Conservation (phyloP, 2,329 filamentous ascomycete genomes). For the Aquanectria penicillioides region DNA sequence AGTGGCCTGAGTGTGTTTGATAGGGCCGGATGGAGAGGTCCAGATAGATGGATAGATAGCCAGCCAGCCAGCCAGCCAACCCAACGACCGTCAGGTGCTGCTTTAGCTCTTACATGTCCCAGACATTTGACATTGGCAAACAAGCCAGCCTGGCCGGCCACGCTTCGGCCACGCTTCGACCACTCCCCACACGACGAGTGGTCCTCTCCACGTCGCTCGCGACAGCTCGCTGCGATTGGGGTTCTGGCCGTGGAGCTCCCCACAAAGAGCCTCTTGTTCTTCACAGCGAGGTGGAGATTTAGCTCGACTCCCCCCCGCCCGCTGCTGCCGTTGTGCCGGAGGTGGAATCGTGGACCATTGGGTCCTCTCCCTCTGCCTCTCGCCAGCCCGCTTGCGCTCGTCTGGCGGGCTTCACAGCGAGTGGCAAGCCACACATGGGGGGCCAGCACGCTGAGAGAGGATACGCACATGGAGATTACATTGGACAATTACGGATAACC, state of each 20-base stretch:
- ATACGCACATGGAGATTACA: no score
- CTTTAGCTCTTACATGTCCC: constrained; percentile 15
- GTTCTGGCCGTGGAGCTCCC: background rate
- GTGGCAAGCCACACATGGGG: constrained; percentile 18
- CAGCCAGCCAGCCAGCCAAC: no score
- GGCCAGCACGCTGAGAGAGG: no score
- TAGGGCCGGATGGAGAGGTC: no score
- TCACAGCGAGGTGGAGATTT: constrained; percentile 9
- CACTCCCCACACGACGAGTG: constrained; percentile 8
- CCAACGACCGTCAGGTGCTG: background rate
- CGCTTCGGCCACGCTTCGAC: no score
- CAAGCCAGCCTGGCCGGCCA: no score
- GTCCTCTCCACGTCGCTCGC: background rate
- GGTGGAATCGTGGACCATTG: constrained; percentile 23
- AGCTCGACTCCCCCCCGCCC: constrained; percentile 12
- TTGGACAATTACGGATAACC: no score
- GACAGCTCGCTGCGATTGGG: background rate
- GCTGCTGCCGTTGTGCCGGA: constrained; percentile 17
- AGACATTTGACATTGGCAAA: constrained; percentile 1
- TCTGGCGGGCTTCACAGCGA: no score
- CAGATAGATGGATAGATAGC: background rate
- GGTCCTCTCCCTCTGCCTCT: background rate
- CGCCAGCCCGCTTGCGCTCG: background rate
- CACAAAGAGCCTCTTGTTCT: constrained; percentile 19
- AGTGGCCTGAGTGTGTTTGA: no score